phyloP scores from a whole-genome alignment of 2,329 filamentous ascomycete species.

The Ramularia endophylla region DNA sequence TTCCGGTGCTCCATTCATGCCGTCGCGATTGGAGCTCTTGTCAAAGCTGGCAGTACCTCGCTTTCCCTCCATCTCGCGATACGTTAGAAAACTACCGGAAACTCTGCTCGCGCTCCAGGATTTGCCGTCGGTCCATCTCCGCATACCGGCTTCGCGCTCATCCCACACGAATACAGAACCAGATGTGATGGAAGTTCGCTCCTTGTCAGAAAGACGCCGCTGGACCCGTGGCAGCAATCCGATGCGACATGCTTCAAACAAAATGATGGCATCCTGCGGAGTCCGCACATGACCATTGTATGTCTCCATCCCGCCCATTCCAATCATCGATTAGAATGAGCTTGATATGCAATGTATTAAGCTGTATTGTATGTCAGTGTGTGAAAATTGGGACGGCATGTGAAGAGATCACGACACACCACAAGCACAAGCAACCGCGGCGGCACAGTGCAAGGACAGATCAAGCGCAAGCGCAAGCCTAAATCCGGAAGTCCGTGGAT shows the following conservation, averaged over 20 bases:
- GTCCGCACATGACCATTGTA: conserved; percentile 93
- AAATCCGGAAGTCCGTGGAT: no score
- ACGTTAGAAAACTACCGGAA: conserved; percentile 94
- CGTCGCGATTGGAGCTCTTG: conserved; percentile 59
- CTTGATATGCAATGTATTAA: not conserved
- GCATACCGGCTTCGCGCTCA: conserved; percentile 95
- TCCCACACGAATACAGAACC: conserved; percentile 99
- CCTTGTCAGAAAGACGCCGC: conserved; percentile 89
- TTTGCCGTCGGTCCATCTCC: conserved; percentile 97
- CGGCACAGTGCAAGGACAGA: not conserved
- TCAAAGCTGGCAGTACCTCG: conserved; percentile 67
- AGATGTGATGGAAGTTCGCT: conserved; percentile 90
- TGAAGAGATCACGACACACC: not conserved
- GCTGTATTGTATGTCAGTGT: conserved; percentile 1
- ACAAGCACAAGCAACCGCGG: not conserved
- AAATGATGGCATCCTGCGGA: conserved; percentile 92
- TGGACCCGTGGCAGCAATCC: conserved; percentile 88
- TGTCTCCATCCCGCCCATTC: conserved; percentile 68
- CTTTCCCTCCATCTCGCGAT: conserved; percentile 98
- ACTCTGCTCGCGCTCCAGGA: conserved; percentile 98
- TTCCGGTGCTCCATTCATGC: conserved; percentile 73
- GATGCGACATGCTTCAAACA: conserved; percentile 94
- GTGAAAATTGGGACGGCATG: not conserved
- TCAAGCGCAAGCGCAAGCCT: no score
- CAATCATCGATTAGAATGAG: no score